Evolutionary conservation across 768 basidiomycete species (phyloP), one percentile per base, ranked within the genome.

Genomic region (Filobasidium floriforme): DNA sequence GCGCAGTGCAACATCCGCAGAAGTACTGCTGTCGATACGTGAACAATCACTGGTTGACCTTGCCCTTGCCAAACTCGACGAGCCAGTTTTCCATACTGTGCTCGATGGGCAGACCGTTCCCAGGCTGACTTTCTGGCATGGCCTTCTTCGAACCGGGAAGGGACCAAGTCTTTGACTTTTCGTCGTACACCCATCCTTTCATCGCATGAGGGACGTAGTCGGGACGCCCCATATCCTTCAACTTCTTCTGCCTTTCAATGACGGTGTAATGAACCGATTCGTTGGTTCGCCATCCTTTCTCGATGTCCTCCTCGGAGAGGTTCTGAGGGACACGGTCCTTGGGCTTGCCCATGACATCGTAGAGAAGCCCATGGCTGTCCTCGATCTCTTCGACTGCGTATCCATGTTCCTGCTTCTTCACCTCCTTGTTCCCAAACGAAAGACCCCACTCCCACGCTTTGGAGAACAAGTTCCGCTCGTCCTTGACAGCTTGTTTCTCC

Each of bases 251-350:
- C 29, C 61, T 43, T 9, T 46, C 12, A 15, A 29, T 19, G 0
- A 63, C 62, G 46, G 49, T 63, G 15, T 40, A 63, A n/a, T 63
- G 62, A 24, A 63, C 62, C 76, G 83, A 81, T 69, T 85, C 85
- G 60, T 81, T 84, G 0, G 80, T 82, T 19, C 83, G 79, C 5
- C 76, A 57, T 41, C 55, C 81, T 41, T 74, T 75, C 11, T 77
- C 75, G 29, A 81, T 80, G 14, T 81, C 79, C 7, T 81, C 54
- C 0, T 84, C 82, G 0, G 84, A 84, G 41, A 83, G 37, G 71
- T 84, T 84, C 65, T 85, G 73, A 51, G 81, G 73, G 70, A 86
- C 73, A 81, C 83, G 86, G 6, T 84, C 83, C 41, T 85, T 82
- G 0, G 77, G 49, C 7, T 2, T 14, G 15, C 51, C 62, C 6